Base-by-base conservation (phyloP, 306 rosid species). In the Bauhinia variegata region DNA sequence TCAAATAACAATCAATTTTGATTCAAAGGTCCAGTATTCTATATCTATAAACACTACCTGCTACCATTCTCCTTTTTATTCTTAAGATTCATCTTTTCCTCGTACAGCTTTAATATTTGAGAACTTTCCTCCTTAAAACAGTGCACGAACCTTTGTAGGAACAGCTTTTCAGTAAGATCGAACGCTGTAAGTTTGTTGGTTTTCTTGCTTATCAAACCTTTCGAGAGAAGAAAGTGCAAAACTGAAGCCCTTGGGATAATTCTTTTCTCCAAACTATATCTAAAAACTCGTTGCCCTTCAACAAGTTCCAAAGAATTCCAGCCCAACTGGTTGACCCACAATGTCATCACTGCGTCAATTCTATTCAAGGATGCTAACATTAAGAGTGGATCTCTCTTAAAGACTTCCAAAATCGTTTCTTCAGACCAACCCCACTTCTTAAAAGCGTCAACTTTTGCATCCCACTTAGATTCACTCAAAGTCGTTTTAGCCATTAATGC, bases 401-500 rank as follows among this genome's bases (percentile, higher is more conserved):
- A 67, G 11, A 59, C 79, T 17, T 43, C 49, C 43, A 60, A 43
- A 19, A 50, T 44, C 2, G 54, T 49, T 52, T 75, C 44, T 15
- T 75, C 79, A 31, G 75, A 60, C 54, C 72, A 68, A 10, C 70
- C 79, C 79, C 79, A 75, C 13, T 59, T 59, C 74, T 75, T 75
- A 43, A 67, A 75, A 11, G 33, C 12, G 4, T 36, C 49, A 23
- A 67, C 13, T 56, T 75, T 75, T 31, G 33, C 17, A 9, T 42
- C 43, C 79, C 79, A 68, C 5, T 63, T 67, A 3, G 70, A 60
- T 60, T 67, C 68, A 51, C 44, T 75, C 70, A 75, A 31, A 6
- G 32, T 32, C 4, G 13, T 11, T 18, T 14, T 12, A 1, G 49
- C 54, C 23, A 11, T 10, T 13, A 68, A 56, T 47, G 79, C 79